Evolutionary conservation across 2,329 filamentous ascomycete genomes (phyloP).

Genomic region (Volutella citrinella): DNA sequence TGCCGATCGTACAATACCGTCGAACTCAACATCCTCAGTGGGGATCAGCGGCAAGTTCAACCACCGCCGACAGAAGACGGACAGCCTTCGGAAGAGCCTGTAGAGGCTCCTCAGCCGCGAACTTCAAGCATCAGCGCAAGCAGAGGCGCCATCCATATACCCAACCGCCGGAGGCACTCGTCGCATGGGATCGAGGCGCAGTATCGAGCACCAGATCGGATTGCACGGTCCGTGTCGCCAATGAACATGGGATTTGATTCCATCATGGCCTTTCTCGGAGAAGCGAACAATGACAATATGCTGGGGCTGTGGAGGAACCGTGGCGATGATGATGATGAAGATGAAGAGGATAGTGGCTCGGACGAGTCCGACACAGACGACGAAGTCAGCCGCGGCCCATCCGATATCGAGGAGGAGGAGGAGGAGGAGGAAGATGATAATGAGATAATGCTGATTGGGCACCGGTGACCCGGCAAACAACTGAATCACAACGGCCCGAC

Average conservation of each 20-base stretch:
- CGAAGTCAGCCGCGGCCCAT: constrained; percentile 37
- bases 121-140: too few relatives aligned
- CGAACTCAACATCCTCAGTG: constrained; percentile 59
- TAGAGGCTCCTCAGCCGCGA: too few relatives aligned
- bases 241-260: constrained; percentile 24
- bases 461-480: constrained; percentile 34
- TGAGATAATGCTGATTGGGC: constrained; percentile 49
- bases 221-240: constrained; percentile 45
- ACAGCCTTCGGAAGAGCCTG: too few relatives aligned
- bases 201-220: constrained; percentile 35
- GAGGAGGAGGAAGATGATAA: constrained; percentile 51
- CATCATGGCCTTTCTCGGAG: constrained; percentile 29
- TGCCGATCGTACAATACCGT: constrained; percentile 70
- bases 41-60: constrained; percentile 27
- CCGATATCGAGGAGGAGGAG: constrained; percentile 41
- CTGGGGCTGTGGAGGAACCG: constrained; percentile 54
- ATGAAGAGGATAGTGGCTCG: constrained; percentile 47
- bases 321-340: constrained; percentile 45
- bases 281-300: constrained; percentile 54
- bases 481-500: too few relatives aligned
- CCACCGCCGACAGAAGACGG: constrained; percentile 22
- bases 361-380: too few relatives aligned
- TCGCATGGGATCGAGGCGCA: constrained; percentile 34
- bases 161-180: constrained; percentile 37
- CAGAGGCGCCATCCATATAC: constrained; percentile 11